Conservation (phyloP, 805 yeast genomes). For the Candida qinlingensis region DNA sequence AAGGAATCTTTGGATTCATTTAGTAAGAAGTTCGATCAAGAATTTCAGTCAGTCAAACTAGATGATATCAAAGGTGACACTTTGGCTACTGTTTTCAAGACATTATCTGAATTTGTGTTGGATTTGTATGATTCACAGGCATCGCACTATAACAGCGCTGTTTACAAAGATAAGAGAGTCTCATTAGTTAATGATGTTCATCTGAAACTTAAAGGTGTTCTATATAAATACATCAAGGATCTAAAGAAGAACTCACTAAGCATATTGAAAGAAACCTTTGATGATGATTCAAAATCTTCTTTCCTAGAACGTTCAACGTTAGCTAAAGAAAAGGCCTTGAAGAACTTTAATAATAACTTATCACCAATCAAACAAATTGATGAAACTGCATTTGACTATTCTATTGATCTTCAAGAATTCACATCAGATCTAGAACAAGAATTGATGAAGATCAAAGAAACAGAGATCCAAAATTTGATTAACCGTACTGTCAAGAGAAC, state of each 20-base stretch:
- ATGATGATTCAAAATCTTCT: constrained; percentile 24
- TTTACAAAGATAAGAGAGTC: constrained; percentile 58
- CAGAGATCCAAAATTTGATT: constrained; percentile 30
- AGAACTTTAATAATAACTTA: constrained; percentile 13
- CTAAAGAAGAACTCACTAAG: constrained; percentile 31
- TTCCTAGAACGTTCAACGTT: constrained; percentile 29
- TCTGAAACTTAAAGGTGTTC: constrained; percentile 37
- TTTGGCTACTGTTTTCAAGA: constrained; percentile 39
- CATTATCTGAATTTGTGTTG: constrained; percentile 42
- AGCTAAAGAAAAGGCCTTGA: constrained; percentile 24
- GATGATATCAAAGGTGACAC: constrained; percentile 17
- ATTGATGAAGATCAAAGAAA: constrained; percentile 15
- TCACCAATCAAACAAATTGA: constrained; percentile 17
- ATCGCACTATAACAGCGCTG: constrained; percentile 61
- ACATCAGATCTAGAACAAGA: constrained; percentile 24
- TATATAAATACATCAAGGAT: constrained; percentile 35
- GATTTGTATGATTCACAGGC: constrained; percentile 64
- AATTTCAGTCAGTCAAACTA: constrained; percentile 8
- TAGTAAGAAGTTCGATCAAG: constrained; percentile 6
- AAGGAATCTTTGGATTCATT: constrained; percentile 29
- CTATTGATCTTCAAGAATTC: constrained; percentile 30
- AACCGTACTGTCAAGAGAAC: constrained; percentile 43
- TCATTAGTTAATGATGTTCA: constrained; percentile 46
- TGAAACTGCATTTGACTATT: constrained; percentile 24
- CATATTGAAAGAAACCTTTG: constrained; percentile 25